Conservation (phyloP, 2,329 filamentous ascomycete species). For the Neoascochyta sp. region DNA sequence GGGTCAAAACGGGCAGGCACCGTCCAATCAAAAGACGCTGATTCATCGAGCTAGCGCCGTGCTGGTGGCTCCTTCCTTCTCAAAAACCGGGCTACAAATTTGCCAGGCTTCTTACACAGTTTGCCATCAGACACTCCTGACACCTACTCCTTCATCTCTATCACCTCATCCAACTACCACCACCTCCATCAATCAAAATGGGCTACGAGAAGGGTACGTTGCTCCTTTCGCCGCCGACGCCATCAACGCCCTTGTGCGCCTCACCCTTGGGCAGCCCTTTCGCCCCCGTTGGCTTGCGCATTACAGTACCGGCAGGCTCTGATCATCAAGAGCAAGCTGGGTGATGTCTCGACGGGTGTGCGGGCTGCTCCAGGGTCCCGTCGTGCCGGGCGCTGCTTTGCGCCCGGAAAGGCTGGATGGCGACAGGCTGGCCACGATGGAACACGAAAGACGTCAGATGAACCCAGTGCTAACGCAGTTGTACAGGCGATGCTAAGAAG, state of each 20-base stretch:
- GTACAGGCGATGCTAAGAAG: constrained; percentile 84
- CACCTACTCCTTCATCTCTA: constrained; percentile 11
- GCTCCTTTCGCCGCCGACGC: constrained; percentile 23
- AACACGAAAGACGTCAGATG: no score
- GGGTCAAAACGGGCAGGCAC: no score
- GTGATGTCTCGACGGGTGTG: no score
- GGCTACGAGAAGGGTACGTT: constrained; percentile 41
- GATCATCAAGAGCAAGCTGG: no score
- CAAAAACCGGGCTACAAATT: constrained; percentile 12
- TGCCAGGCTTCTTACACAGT: constrained; percentile 7
- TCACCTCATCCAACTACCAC: constrained; percentile 13
- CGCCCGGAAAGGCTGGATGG: constrained; percentile 20
- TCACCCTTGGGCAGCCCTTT: no score
- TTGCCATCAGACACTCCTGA: constrained; percentile 9
- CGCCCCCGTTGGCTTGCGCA: constrained; percentile 26
- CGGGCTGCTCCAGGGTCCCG: no score
- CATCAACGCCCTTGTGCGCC: no score
- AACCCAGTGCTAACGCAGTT: constrained; percentile 19
- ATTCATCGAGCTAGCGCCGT: no score
- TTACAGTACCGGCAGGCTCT: no score
- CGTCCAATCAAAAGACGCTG: no score
- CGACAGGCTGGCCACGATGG: constrained; percentile 10
- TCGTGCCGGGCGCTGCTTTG: constrained; percentile 27
- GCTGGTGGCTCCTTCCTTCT: no score
- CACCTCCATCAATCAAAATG: constrained; percentile 34